These are phyloP conservation scores for Pseudocohnilembus persalinus DNA, from an alignment of 169 alveolate species.

Conservation along the genomic window DNA sequence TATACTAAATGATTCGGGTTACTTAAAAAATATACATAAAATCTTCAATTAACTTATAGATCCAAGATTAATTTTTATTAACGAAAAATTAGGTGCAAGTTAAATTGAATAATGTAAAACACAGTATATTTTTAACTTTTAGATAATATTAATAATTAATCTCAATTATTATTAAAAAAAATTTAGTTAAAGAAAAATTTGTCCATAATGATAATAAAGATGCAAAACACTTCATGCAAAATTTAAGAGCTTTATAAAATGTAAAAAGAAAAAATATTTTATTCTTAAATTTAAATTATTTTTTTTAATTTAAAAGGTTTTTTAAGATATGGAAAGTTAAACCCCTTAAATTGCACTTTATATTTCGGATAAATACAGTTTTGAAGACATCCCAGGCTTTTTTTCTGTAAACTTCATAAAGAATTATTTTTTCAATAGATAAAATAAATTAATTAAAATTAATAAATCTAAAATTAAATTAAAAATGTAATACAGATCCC, in stretches of 20 bases:
- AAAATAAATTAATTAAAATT: too few relatives aligned
- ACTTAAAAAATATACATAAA: constrained; percentile 1
- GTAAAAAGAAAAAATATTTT: neutral
- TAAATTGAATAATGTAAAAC: neutral
- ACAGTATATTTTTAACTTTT: neutral
- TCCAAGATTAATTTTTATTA: neutral
- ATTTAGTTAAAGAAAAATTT: neutral
- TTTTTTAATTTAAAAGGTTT: too few relatives aligned
- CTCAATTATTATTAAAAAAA: too few relatives aligned
- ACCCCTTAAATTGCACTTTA: neutral
- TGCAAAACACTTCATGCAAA: too few relatives aligned
- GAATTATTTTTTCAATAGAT: too few relatives aligned
- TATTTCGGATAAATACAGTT: neutral
- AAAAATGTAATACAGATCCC: too few relatives aligned
- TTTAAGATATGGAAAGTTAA: neutral
- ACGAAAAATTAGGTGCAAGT: neutral
- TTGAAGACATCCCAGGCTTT: neutral
- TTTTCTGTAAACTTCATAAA: neutral
- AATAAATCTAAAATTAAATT: too few relatives aligned
- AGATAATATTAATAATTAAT: too few relatives aligned
- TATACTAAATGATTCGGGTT: neutral
- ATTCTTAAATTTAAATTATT: neutral
- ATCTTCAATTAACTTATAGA: neutral
- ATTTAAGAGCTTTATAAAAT: too few relatives aligned
- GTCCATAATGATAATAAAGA: neutral